Conservation (phyloP, 2,329 filamentous ascomycete genomes). For the Chaetomiaceae sp. region DNA sequence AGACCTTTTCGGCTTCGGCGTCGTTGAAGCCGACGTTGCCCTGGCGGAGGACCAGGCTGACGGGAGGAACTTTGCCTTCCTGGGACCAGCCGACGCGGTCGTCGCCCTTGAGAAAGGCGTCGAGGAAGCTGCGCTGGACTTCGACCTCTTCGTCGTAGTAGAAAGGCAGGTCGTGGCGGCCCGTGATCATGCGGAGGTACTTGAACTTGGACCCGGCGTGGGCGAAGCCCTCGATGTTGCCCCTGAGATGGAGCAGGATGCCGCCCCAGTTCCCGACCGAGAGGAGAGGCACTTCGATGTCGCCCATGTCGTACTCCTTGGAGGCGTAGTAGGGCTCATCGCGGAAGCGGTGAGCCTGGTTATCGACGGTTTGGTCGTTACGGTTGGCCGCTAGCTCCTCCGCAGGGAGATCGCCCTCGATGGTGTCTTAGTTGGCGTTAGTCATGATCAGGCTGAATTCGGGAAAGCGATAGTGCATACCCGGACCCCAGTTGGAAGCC, state of each 20-base stretch:
- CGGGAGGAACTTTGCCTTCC: slow-evolving; percentile 52
- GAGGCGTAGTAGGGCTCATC: slow-evolving; percentile 61
- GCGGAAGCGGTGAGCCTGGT: slow-evolving; percentile 49
- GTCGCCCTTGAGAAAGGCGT: slow-evolving; percentile 65
- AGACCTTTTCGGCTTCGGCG: slow-evolving; percentile 53
- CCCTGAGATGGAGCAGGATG: slow-evolving; percentile 62
- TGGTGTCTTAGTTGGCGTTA: slow-evolving; percentile 25
- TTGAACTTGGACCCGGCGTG: slow-evolving; percentile 62
- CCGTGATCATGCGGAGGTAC: slow-evolving; percentile 64
- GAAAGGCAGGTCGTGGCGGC: slow-evolving; percentile 67
- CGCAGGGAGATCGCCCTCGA: slow-evolving; percentile 54
- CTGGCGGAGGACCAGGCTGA: slow-evolving; percentile 58
- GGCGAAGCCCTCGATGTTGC: slow-evolving; percentile 62
- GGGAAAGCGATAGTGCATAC: no score
- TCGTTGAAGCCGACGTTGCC: slow-evolving; percentile 65
- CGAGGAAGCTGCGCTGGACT: slow-evolving; percentile 61
- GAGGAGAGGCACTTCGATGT: slow-evolving; percentile 63
- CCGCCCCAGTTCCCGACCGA: slow-evolving; percentile 68
- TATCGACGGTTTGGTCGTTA: slow-evolving; percentile 43
- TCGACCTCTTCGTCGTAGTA: slow-evolving; percentile 67
- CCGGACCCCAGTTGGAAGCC: no score
- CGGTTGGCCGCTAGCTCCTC: slow-evolving; percentile 48
- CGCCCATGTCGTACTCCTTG: slow-evolving; percentile 59
- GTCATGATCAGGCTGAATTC: no score
- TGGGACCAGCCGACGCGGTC: slow-evolving; percentile 58